Conservation (phyloP, 805 yeast species). For the Komagataella ulmi region DNA sequence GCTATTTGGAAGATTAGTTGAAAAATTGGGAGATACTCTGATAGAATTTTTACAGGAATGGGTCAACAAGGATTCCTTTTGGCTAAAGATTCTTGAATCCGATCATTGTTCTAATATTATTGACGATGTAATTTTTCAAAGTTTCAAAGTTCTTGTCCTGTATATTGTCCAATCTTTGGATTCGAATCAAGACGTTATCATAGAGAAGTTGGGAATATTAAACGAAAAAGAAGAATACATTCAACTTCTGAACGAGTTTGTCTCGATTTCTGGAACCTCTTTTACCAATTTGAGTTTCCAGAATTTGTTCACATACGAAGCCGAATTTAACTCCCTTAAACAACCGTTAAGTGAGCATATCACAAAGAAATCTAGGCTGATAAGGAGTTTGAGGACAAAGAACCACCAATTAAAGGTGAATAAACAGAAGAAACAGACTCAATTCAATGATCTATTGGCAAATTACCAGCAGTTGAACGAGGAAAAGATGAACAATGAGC, state of each 20-base stretch:
- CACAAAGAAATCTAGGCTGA: neutral
- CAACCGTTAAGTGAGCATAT: neutral
- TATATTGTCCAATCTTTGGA: neutral
- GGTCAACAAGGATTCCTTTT: neutral
- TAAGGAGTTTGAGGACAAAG: neutral
- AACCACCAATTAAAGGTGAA: constrained; percentile 4
- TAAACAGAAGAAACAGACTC: constrained; percentile 5
- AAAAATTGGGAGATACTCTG: neutral
- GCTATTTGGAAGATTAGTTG: neutral
- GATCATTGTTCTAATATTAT: neutral
- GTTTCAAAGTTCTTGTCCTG: neutral
- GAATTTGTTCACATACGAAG: neutral
- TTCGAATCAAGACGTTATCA: neutral
- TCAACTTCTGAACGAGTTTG: neutral
- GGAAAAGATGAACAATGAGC: constrained; percentile 15
- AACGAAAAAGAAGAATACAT: neutral
- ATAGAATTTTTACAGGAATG: neutral
- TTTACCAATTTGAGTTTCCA: neutral
- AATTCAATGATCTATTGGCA: constrained; percentile 15
- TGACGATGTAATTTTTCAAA: neutral
- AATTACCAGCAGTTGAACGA: constrained; percentile 20
- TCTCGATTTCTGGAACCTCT: neutral
- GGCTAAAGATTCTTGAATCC: neutral
- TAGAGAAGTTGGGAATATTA: neutral
- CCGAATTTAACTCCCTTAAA: neutral